Percentiles rank a stretch among this genome's conserved stretches.
Conservation (phyloP, 2,329 filamentous ascomycete species). For the Pseudogymnoascus sp. region DNA sequence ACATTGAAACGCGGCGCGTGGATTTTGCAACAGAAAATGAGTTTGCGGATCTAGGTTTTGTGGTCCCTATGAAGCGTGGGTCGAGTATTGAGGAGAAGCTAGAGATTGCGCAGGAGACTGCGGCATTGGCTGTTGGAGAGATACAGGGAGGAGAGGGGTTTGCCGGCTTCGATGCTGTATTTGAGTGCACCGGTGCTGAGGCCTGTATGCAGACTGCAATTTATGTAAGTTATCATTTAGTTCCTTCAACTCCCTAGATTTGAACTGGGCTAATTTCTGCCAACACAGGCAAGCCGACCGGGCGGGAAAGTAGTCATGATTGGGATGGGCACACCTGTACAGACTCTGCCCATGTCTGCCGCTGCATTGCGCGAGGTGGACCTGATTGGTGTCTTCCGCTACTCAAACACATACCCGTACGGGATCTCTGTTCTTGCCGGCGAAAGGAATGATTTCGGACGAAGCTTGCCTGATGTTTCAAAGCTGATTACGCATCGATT, state of each 20-base stretch:
- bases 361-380: slow-evolving; percentile 68
- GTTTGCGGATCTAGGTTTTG: slow-evolving; percentile 26
- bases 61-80: slow-evolving; percentile 27
- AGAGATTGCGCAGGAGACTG: slow-evolving; percentile 15
- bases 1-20: slow-evolving; percentile 83
- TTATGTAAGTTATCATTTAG: no score
- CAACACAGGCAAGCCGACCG: slow-evolving; percentile 47
- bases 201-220: no score
- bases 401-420: slow-evolving; percentile 66
- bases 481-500: no score
- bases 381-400: slow-evolving; percentile 68
- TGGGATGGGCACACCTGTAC: slow-evolving; percentile 65
- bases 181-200: no score
- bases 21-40: slow-evolving; percentile 54
- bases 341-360: slow-evolving; percentile 61
- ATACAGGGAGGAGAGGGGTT: no score
- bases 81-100: slow-evolving; percentile 27
- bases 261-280: background rate
- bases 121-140: no score
- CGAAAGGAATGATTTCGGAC: slow-evolving; percentile 26
- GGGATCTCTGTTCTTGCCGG: slow-evolving; percentile 56
- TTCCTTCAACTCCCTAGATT: no score
- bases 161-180: no score
- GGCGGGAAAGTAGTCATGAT: slow-evolving; percentile 65
- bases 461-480: no score